Percentiles rank a stretch among this genome's conserved stretches.
These are phyloP conservation scores for Phyllachora maydis DNA, from an alignment of 2,329 filamentous ascomycete genomes.

Conservation along the genomic window DNA sequence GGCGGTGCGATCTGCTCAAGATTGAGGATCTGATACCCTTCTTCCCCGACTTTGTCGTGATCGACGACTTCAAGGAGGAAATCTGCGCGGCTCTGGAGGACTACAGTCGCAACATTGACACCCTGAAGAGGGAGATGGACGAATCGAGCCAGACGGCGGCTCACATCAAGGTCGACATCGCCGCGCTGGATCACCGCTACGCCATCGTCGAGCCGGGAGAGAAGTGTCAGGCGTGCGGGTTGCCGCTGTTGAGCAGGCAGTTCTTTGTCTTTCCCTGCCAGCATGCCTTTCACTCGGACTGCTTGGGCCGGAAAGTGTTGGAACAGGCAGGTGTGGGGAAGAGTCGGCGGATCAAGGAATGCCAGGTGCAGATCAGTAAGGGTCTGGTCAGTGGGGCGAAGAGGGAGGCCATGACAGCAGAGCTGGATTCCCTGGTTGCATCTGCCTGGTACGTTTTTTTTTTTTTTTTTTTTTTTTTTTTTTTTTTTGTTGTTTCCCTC, in stretches of 20 bases:
- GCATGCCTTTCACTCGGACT: slow-evolving; percentile 94
- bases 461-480: no score
- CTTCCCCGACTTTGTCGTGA: slow-evolving; percentile 96
- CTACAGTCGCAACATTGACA: slow-evolving; percentile 80
- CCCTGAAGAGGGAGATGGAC: slow-evolving; percentile 84
- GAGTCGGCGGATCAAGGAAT: slow-evolving; percentile 61
- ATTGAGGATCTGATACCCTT: slow-evolving; percentile 97
- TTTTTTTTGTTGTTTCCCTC: no score
- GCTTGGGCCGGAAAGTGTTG: slow-evolving; percentile 67
- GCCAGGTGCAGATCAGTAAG: slow-evolving; percentile 67
- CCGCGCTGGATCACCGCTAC: slow-evolving; percentile 68
- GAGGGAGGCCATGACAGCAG: slow-evolving; percentile 66
- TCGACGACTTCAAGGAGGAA: slow-evolving; percentile 98
- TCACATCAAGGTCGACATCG: slow-evolving; percentile 81
- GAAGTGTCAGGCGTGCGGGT: slow-evolving; percentile 70
- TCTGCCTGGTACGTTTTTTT: slow-evolving; percentile 50
- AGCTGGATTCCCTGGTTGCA: slow-evolving; percentile 82
- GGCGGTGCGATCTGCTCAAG: slow-evolving; percentile 72
- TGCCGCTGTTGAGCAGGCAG: slow-evolving; percentile 73
- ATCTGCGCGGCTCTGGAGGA: slow-evolving; percentile 88
- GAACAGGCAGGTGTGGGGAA: slow-evolving; percentile 60
- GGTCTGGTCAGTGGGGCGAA: slow-evolving; percentile 48
- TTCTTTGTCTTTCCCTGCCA: slow-evolving; percentile 99
- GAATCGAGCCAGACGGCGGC: slow-evolving; percentile 72
- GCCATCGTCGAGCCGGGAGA: slow-evolving; percentile 94